These are phyloP conservation scores for Plasmodium gonderi DNA, from an alignment of 169 alveolate genomes.

Conservation along the genomic window DNA sequence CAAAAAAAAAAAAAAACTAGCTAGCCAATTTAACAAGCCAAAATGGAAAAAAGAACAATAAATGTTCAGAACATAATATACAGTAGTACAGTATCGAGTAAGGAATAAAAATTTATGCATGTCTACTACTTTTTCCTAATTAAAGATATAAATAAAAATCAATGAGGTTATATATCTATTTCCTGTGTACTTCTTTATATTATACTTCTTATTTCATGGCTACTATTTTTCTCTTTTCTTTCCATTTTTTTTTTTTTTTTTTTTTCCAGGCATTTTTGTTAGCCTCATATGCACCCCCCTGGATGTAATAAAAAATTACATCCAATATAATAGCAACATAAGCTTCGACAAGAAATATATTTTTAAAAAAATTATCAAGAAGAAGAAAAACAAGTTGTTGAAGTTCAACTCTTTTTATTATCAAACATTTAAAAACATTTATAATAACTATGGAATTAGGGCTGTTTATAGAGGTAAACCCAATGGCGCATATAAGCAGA, in stretches of 20 bases:
- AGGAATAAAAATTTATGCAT: not conserved
- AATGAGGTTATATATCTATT: too few relatives aligned
- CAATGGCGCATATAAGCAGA: not conserved
- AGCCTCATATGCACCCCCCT: conserved; percentile 79
- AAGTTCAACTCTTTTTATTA: conserved; percentile 66
- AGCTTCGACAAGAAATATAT: conserved; percentile 67
- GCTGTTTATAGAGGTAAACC: conserved; percentile 64
- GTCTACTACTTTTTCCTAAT: not conserved
- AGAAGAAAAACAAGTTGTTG: conserved; percentile 28
- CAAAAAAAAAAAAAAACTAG: conserved; percentile 5
- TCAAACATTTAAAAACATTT: conserved; percentile 57
- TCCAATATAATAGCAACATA: conserved; percentile 62
- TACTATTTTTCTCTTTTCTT: not conserved
- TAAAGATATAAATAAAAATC: not conserved
- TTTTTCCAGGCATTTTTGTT: conserved; percentile 47
- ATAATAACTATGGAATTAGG: conserved; percentile 59
- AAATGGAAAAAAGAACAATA: conserved; percentile 63
- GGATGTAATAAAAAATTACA: conserved; percentile 78
- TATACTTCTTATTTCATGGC: too few relatives aligned
- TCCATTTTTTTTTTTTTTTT: not conserved
- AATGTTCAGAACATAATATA: conserved; percentile 65
- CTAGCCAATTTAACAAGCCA: not conserved
- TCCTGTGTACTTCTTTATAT: too few relatives aligned
- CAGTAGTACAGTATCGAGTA: conserved; percentile 74
- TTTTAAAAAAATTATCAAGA: conserved; percentile 64